Evolutionary conservation across 352 stramenopile species (phyloP).

Genomic region (Phytopythium aichiense): DNA sequence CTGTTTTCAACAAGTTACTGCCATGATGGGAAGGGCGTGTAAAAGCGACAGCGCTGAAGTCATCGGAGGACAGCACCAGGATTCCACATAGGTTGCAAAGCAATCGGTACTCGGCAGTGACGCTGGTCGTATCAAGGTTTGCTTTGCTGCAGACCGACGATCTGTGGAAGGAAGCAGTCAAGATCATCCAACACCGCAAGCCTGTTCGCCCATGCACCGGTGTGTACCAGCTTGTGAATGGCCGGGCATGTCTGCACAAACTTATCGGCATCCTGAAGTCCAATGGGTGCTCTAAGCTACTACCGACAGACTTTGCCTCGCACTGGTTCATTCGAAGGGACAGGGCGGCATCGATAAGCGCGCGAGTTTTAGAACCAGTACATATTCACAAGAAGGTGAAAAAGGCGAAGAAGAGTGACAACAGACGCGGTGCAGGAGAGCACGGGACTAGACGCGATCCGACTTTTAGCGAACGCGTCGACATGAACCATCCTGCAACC

Average conservation of each 20-base stretch:
- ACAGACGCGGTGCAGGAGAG: no score
- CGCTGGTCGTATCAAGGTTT: not conserved
- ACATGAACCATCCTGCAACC: no score
- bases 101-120: not conserved
- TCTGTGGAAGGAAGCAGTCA: not conserved
- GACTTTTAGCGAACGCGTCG: no score
- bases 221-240: not conserved
- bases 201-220: not conserved
- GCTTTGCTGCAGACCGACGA: not conserved
- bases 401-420: no score
- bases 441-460: no score
- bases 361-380: no score
- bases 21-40: not conserved
- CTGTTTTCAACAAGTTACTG: not conserved
- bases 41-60: not conserved
- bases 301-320: not conserved
- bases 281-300: not conserved
- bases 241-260: not conserved
- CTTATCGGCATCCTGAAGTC: not conserved
- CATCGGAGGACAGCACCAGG: not conserved
- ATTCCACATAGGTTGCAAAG: not conserved
- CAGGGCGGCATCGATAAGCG: no score
- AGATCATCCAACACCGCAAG: not conserved
- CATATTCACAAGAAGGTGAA: no score
- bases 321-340: constrained; percentile 5